A percentile compares a stretch with the other conserved stretches of the same genome.
phyloP scores from a whole-genome alignment of 139 green algal species.

The Eudorina sp. region DNA sequence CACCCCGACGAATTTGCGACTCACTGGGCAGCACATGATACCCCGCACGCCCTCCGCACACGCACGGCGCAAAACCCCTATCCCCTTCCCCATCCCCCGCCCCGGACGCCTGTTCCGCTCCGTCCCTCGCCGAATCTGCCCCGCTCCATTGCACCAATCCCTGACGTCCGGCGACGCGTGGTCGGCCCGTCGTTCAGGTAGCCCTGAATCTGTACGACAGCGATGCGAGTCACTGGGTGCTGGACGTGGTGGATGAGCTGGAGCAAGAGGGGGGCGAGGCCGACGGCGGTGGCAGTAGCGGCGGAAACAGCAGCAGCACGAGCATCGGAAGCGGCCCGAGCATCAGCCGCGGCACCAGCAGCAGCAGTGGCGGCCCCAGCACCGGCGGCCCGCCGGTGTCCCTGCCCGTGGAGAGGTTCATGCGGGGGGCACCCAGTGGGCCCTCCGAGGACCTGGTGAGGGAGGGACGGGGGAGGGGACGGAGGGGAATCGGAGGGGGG shows the following conservation, averaged over 20 bases:
- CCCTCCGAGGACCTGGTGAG: conserved; percentile 27
- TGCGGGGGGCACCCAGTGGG: not conserved
- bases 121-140: too few relatives aligned
- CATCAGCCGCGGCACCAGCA: not conserved
- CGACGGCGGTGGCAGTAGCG: not conserved
- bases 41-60: too few relatives aligned
- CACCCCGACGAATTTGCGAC: too few relatives aligned
- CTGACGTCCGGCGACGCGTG: too few relatives aligned
- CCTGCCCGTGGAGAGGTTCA: conserved; percentile 2
- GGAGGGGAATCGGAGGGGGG: too few relatives aligned
- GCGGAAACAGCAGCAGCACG: not conserved
- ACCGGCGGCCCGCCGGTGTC: not conserved
- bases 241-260: conserved; percentile 37
- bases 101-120: too few relatives aligned
- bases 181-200: conserved; percentile 8
- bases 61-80: too few relatives aligned
- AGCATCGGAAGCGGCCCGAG: not conserved
- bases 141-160: too few relatives aligned
- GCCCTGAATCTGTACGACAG: conserved; percentile 46
- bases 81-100: too few relatives aligned
- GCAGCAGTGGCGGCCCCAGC: not conserved
- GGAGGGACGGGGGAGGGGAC: not conserved
- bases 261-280: not conserved
- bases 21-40: too few relatives aligned
- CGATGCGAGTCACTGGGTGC: conserved; percentile 8